These are phyloP conservation scores for Penicillium tannophilum DNA, from an alignment of 495 filamentous ascomycete genomes.

Conservation along the genomic window DNA sequence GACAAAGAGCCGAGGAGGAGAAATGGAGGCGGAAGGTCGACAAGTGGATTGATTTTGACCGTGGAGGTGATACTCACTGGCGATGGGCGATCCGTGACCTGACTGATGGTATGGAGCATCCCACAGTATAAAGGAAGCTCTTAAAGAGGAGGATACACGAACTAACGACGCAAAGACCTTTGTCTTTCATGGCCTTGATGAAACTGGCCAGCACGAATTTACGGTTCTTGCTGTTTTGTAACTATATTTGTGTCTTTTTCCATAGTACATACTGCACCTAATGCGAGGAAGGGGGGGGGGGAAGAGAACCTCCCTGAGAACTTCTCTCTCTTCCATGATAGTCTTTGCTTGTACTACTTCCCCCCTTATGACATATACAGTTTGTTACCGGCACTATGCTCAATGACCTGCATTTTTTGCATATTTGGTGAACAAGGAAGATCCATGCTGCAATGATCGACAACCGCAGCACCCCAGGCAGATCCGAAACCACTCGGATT, in stretches of 20 bases:
- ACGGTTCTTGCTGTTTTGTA: constrained; percentile 22
- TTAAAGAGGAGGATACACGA: constrained; percentile 18
- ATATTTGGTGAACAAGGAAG: constrained; percentile 20
- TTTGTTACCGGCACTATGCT: constrained; percentile 1
- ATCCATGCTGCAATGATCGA: constrained; percentile 21
- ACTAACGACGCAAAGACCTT: constrained; percentile 30
- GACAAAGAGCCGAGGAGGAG: constrained; percentile 88
- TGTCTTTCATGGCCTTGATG: constrained; percentile 24
- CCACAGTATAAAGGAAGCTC: background rate
- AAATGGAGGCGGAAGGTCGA: constrained; percentile 84
- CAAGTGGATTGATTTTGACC: constrained; percentile 65
- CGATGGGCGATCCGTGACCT: constrained; percentile 58
- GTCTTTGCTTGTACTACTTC: background rate
- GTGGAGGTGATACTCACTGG: constrained; percentile 48
- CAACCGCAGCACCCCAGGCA: constrained; percentile 14
- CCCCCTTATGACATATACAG: background rate
- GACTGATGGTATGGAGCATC: constrained; percentile 24
- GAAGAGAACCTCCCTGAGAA: background rate
- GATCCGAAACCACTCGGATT: constrained; percentile 28
- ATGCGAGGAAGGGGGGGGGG: background rate
- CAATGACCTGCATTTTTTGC: constrained; percentile 1
- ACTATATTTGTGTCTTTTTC: constrained; percentile 18
- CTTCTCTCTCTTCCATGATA: background rate
- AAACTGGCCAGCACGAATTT: constrained; percentile 28
- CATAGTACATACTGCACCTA: background rate